Evolutionary conservation across 129 eudicot species (phyloP).

Genomic region (Pittosporum tobira): DNA sequence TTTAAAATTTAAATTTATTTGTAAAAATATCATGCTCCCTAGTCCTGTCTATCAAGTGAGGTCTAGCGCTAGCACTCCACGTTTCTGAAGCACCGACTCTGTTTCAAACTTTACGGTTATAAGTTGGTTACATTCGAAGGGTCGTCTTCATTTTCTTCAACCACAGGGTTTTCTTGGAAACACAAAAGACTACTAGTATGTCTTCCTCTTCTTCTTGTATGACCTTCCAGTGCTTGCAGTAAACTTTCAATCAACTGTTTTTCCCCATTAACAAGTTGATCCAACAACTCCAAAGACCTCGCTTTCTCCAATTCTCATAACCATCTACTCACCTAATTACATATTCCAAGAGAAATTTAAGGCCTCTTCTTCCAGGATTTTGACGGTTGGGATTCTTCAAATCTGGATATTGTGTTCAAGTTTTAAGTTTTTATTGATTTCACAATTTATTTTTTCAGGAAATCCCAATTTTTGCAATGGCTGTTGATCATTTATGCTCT

Average conservation of each 20-base stretch:
- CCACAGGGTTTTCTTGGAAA: background rate
- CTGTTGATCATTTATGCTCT: constrained; percentile 49
- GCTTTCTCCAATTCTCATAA: background rate
- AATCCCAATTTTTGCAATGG: constrained; percentile 27
- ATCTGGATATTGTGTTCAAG: background rate
- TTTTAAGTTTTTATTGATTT: background rate
- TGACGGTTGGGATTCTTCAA: background rate
- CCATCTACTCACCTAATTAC: background rate
- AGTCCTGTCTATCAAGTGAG: background rate
- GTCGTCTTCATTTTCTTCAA: background rate
- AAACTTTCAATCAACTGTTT: background rate
- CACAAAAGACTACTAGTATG: too few relatives aligned
- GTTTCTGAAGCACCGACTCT: background rate
- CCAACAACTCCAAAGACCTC: background rate
- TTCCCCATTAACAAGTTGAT: background rate
- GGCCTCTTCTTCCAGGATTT: background rate
- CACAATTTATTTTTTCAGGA: background rate
- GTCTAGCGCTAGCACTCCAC: constrained; percentile 19
- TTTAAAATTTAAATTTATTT: too few relatives aligned
- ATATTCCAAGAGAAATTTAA: background rate
- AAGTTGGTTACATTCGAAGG: background rate
- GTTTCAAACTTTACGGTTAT: background rate
- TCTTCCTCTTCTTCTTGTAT: background rate
- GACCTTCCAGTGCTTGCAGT: constrained; percentile 2
- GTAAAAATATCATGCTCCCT: too few relatives aligned